Percentiles rank a stretch among this genome's conserved stretches.
Conservation (phyloP, 257 asterid species). For the Ophiorrhiza pumila region DNA sequence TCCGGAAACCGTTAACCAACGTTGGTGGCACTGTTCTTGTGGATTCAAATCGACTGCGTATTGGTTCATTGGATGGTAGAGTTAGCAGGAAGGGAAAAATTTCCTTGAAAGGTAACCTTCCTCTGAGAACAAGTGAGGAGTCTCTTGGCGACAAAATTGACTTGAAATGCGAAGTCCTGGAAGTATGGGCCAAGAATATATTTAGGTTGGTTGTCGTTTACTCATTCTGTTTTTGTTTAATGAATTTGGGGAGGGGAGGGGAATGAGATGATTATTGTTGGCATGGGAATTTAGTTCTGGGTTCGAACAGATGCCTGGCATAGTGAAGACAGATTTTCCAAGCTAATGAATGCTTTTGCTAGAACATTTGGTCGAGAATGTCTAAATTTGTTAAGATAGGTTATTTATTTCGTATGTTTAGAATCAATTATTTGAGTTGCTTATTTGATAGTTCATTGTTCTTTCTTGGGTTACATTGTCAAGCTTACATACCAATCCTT, state of each 20-base stretch:
- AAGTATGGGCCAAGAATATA: slow-evolving; percentile 89
- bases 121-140: slow-evolving; percentile 65
- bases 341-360: background rate
- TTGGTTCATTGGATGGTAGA: slow-evolving; percentile 87
- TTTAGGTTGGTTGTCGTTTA: slow-evolving; percentile 53
- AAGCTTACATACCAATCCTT: background rate
- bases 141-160: slow-evolving; percentile 78
- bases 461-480: background rate
- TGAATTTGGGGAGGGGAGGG: background rate
- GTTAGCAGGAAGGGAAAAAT: slow-evolving; percentile 95
- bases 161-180: slow-evolving; percentile 94
- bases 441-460: background rate
- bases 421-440: background rate
- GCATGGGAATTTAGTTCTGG: background rate
- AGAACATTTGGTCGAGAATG: background rate
- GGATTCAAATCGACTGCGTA: slow-evolving; percentile 78
- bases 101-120: slow-evolving; percentile 84
- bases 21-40: slow-evolving; percentile 89
- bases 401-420: background rate
- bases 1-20: slow-evolving; percentile 84
- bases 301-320: background rate
- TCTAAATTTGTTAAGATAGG: too few relatives aligned
- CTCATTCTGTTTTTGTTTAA: slow-evolving; percentile 13
- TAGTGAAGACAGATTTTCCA: background rate
- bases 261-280: background rate